phyloP scores from a whole-genome alignment of 1,284 basidiomycete genomes.

The Moesziomyces globuligerus region DNA sequence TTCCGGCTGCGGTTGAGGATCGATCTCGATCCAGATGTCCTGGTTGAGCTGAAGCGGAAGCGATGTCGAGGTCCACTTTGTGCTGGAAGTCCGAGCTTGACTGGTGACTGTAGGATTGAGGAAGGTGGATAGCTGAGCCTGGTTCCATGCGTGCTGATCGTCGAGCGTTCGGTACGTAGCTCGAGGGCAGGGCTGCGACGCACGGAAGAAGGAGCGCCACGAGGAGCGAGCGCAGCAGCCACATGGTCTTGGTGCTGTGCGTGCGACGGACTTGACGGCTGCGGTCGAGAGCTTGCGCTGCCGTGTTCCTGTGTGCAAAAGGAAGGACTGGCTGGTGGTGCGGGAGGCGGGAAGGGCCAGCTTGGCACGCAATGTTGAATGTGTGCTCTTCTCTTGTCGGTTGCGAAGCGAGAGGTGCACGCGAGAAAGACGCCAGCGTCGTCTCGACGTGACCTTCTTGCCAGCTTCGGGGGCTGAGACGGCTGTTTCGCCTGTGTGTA shows the following conservation, averaged over 20 bases:
- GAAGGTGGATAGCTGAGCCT: slow-evolving; percentile 16
- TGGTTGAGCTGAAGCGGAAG: slow-evolving; percentile 14
- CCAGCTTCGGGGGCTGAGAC: background rate
- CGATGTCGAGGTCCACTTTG: slow-evolving; percentile 8
- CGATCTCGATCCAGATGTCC: slow-evolving; percentile 37
- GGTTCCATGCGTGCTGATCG: slow-evolving; percentile 27
- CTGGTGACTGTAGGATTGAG: slow-evolving; percentile 2
- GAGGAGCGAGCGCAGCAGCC: slow-evolving; percentile 34
- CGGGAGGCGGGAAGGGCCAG: slow-evolving; percentile 9
- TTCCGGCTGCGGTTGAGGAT: slow-evolving; percentile 4
- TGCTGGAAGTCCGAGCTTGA: slow-evolving; percentile 3
- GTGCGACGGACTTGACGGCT: background rate
- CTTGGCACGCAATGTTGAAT: slow-evolving; percentile 5
- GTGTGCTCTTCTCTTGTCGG: slow-evolving; percentile 6
- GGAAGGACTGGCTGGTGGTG: slow-evolving; percentile 7
- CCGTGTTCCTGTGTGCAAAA: background rate
- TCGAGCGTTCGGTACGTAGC: slow-evolving; percentile 9
- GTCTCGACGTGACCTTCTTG: slow-evolving; percentile 14
- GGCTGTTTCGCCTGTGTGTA: slow-evolving; percentile 9
- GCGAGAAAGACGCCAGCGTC: slow-evolving; percentile 46
- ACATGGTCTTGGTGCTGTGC: slow-evolving; percentile 6
- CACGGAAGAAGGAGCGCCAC: slow-evolving; percentile 35
- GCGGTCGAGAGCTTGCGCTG: background rate
- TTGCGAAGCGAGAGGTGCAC: slow-evolving; percentile 13
- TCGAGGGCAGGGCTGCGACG: slow-evolving; percentile 27